Percentiles rank a stretch among this genome's conserved stretches.
These are phyloP conservation scores for Claviceps sorghi DNA, from an alignment of 2,329 filamentous ascomycete genomes.

Conservation along the genomic window DNA sequence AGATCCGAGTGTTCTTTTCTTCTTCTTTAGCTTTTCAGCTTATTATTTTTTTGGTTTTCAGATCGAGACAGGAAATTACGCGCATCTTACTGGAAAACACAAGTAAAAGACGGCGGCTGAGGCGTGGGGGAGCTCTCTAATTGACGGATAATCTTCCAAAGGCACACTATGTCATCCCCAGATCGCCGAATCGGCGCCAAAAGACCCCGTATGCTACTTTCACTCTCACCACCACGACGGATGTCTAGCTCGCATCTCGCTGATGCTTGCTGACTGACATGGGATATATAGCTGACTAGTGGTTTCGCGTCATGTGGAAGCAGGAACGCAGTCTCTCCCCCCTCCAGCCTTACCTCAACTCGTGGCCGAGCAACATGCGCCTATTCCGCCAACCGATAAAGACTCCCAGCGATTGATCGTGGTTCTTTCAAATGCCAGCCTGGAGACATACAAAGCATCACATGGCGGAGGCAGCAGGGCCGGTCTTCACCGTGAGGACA, in stretches of 20 bases:
- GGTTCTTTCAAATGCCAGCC: slow-evolving; percentile 88
- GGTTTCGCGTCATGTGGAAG: not conserved
- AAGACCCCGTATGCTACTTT: slow-evolving; percentile 25
- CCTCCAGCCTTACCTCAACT: slow-evolving; percentile 82
- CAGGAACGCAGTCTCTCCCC: slow-evolving; percentile 87
- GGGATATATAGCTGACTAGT: not conserved
- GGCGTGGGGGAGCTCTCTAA: not conserved
- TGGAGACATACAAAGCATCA: slow-evolving; percentile 92
- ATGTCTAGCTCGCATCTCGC: not conserved
- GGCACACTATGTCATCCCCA: slow-evolving; percentile 23
- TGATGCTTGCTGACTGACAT: not conserved
- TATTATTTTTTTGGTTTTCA: not conserved
- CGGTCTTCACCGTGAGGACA: slow-evolving; percentile 65
- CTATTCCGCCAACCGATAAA: slow-evolving; percentile 76
- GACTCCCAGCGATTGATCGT: slow-evolving; percentile 86
- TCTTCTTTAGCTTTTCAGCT: not conserved
- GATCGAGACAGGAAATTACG: not conserved
- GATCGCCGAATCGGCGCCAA: slow-evolving; percentile 27
- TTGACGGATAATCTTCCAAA: not conserved
- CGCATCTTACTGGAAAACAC: not conserved
- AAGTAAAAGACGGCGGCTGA: not conserved
- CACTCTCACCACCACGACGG: too few relatives aligned
- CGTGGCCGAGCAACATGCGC: slow-evolving; percentile 79
- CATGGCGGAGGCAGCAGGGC: slow-evolving; percentile 52
- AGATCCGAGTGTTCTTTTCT: not conserved